Evolutionary conservation across 805 yeast genomes (phyloP).

Genomic region (Candida nonsorbophila): DNA sequence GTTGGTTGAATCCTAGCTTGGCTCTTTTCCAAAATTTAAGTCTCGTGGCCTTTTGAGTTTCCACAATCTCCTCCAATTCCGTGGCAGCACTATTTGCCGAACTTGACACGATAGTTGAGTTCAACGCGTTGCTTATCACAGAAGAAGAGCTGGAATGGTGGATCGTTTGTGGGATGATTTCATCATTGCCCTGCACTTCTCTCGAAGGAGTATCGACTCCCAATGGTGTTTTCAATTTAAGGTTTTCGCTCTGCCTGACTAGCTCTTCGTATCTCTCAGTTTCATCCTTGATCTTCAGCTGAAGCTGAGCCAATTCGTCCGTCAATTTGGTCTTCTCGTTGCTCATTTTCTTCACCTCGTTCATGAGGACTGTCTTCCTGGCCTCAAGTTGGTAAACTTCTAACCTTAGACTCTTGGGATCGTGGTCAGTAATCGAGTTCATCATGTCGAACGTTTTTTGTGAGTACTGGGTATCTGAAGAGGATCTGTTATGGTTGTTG

Average conservation of each 20-base stretch:
- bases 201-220: too few relatives aligned
- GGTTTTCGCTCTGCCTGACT: too few relatives aligned
- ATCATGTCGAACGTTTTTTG: conserved; percentile 2
- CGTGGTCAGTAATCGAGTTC: conserved; percentile 3
- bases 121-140: too few relatives aligned
- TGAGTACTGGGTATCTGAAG: conserved; percentile 37
- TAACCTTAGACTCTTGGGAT: conserved; percentile 15
- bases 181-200: too few relatives aligned
- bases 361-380: conserved; percentile 3
- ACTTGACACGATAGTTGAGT: too few relatives aligned
- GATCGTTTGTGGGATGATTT: too few relatives aligned
- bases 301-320: conserved; percentile 8
- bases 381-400: conserved; percentile 35
- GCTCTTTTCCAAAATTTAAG: conserved; percentile 43
- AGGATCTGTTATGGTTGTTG: conserved; percentile 35
- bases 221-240: too few relatives aligned
- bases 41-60: conserved; percentile 38
- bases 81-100: conserved; percentile 8
- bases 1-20: conserved; percentile 21
- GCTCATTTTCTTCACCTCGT: conserved; percentile 13
- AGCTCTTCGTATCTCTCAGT: too few relatives aligned
- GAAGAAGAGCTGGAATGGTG: too few relatives aligned
- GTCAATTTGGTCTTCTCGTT: conserved; percentile 14
- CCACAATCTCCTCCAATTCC: conserved; percentile 15
- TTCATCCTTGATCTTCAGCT: conserved; percentile 2